Base-by-base conservation (phyloP, 2,329 filamentous ascomycete genomes). In the Penicillium palitans region DNA sequence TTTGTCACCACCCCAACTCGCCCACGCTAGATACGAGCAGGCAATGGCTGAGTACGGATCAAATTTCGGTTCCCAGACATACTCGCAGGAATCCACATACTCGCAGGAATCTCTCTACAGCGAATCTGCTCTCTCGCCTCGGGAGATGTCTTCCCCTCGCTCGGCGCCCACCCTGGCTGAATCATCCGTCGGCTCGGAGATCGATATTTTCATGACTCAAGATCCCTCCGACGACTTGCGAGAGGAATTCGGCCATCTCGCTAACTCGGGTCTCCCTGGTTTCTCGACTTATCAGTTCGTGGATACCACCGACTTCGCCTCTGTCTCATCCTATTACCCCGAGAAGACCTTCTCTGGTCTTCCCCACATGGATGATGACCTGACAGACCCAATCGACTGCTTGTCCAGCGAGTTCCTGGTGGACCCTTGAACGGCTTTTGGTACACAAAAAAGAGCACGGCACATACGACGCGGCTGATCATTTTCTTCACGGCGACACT, bases 171-270 rank as follows among this genome's bases (percentile, higher is more conserved):
- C 72, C 2, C 61, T 77, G 41, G 65, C 68, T 8, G 70, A 71
- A 51, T 72, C 72, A 4, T 69, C 72, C 0, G 66, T 70, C 10
- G 70, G 70, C 21, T 73, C 74, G 1, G 74, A 76, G 35, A 70
- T 78, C 19, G 76, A 77, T 58, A 69, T 77, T 19, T 78, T 78
- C 58, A 76, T 76, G 56, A 73, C 68, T 42, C 71, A 73, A 59
- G 72, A 73, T 51, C 58, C 69, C 25, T 65, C 69, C 13, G 48
- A 66, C 55, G 46, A 64, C 46, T n/a, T 72, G 66, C 55, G 66
- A 60, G 66, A 72, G 45, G 70, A 74, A 19, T 70, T 75, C 25
- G 66, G 67, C 15, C 61, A 65, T 21, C 58, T 77, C 21, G 67
- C 67, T 19, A 67, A 68, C 24, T 61, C 68, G 10, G 65, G 68